These are phyloP conservation scores for Spergularia azorica DNA, from an alignment of 179 eudicot genomes.

Conservation along the genomic window DNA sequence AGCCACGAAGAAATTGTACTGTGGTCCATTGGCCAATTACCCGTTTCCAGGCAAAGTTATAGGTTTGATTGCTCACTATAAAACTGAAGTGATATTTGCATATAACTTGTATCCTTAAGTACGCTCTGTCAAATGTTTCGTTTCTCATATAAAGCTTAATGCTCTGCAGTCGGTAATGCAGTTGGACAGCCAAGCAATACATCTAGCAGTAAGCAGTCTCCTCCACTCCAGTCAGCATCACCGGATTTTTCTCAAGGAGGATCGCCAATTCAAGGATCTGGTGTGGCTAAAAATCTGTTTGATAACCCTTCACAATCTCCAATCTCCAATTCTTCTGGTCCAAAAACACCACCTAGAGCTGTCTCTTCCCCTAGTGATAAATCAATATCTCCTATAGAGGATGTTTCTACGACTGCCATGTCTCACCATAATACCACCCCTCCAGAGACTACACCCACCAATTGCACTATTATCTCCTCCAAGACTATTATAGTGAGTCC, in stretches of 20 bases:
- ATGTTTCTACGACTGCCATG: conserved; percentile 48
- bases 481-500: conserved; percentile 76
- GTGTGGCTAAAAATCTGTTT: conserved; percentile 74
- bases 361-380: conserved; percentile 66
- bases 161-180: conserved; percentile 3
- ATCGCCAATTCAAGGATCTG: conserved; percentile 55
- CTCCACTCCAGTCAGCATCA: conserved; percentile 33
- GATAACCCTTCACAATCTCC: conserved; percentile 49
- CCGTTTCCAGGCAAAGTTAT: conserved; percentile 12
- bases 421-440: conserved; percentile 42
- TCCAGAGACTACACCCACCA: conserved; percentile 50
- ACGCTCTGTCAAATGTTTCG: background rate
- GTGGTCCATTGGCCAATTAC: conserved; percentile 31
- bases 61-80: background rate
- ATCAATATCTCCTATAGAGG: conserved; percentile 61
- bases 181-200: conserved; percentile 14
- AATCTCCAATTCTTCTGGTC: conserved; percentile 56
- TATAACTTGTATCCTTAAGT: background rate
- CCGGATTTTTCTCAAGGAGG: conserved; percentile 26
- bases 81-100: background rate
- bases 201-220: conserved; percentile 21
- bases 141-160: background rate
- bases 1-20: conserved; percentile 49
- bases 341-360: conserved; percentile 67
- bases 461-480: conserved; percentile 70